Percentiles rank a stretch among this genome's conserved stretches.
These are phyloP conservation scores for Gentiana dahurica DNA, from an alignment of 257 asterid species.

Conservation along the genomic window DNA sequence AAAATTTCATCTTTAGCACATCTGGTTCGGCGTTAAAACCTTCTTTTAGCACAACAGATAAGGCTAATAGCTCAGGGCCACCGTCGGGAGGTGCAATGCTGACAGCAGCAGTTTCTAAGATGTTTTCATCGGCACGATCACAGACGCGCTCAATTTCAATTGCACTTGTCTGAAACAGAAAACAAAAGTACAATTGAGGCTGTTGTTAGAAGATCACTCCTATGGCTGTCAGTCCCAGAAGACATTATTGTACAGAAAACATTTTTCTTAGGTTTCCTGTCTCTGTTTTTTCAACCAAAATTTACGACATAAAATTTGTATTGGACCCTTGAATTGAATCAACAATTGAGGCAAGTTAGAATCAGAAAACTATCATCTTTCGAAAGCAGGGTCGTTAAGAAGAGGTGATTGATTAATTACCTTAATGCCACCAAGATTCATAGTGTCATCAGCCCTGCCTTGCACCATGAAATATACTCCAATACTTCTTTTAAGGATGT, in stretches of 20 bases:
- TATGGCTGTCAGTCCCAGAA: no score
- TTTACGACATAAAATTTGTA: no score
- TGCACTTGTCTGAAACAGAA: conserved; percentile 53
- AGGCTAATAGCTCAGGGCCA: conserved; percentile 65
- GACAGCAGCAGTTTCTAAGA: conserved; percentile 79
- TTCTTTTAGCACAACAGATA: conserved; percentile 57
- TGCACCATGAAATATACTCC: conserved; percentile 65
- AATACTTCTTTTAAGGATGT: conserved; percentile 56
- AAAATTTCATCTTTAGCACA: conserved; percentile 41
- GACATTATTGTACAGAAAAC: no score
- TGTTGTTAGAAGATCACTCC: no score
- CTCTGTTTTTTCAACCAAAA: no score
- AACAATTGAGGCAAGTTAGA: no score
- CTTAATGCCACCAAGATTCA: conserved; percentile 97
- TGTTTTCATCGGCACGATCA: conserved; percentile 50
- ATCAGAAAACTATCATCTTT: no score
- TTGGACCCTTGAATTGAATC: no score
- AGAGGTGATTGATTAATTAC: conserved; percentile 17
- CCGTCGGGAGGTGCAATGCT: conserved; percentile 58
- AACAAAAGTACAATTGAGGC: not conserved
- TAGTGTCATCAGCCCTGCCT: conserved; percentile 96
- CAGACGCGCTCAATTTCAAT: conserved; percentile 77
- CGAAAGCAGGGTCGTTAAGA: no score
- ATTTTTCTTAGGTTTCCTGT: no score
- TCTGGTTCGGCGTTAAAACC: conserved; percentile 33